These are phyloP conservation scores for Triticum urartu DNA, from an alignment of 176 grass and related monocot species.

Conservation along the genomic window DNA sequence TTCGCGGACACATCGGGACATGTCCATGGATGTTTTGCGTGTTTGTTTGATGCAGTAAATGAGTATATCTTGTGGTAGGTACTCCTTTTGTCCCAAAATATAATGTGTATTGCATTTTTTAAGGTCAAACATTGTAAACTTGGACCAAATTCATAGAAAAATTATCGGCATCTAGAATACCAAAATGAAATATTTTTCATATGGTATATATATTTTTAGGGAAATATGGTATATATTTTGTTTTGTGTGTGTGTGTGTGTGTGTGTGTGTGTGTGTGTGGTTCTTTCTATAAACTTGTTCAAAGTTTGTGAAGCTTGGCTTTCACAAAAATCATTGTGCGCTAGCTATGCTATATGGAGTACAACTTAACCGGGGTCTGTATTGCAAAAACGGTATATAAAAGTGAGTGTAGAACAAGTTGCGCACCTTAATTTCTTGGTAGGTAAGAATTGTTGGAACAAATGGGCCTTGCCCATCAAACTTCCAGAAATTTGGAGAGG, in stretches of 20 bases:
- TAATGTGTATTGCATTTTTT: no score
- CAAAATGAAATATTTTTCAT: neutral
- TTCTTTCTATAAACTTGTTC: neutral
- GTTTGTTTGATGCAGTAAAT: no score
- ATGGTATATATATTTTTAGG: neutral
- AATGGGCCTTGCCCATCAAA: neutral
- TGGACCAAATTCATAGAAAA: neutral
- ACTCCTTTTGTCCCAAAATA: no score
- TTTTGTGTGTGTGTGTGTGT: no score
- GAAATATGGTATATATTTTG: neutral
- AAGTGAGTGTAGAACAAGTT: neutral
- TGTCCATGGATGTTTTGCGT: no score
- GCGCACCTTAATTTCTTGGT: neutral
- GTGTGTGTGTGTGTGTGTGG: no score
- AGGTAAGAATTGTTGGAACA: neutral
- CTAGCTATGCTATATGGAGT: no score
- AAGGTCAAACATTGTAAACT: neutral
- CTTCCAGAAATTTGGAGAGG: neutral
- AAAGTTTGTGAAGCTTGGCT: neutral
- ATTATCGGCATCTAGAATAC: neutral
- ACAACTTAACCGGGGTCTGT: no score
- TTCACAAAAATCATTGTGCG: no score
- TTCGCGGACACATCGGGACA: no score
- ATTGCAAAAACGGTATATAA: no score
- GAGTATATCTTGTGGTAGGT: no score